phyloP scores from a whole-genome alignment of 192 early-diverging fungal species.

The Backusella westeae region DNA sequence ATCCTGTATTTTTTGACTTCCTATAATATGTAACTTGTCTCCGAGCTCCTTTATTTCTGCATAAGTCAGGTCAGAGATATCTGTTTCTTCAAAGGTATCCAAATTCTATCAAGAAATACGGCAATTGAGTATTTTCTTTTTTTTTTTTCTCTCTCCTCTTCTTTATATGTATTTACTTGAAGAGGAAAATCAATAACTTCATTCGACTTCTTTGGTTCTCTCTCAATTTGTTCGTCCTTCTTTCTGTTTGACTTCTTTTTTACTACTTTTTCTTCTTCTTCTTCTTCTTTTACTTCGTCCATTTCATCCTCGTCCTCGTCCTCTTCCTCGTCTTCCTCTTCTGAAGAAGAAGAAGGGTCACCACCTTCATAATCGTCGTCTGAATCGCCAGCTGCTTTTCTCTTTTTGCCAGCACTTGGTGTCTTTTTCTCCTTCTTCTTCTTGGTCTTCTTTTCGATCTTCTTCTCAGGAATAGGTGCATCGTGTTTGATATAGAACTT shows the following conservation, averaged over 20 bases:
- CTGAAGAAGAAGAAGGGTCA: not conserved
- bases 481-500: not conserved
- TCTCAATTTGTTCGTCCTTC: not conserved
- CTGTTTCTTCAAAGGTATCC: not conserved
- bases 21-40: not conserved
- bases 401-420: not conserved
- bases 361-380: not conserved
- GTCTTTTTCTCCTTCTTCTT: not conserved
- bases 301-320: not conserved
- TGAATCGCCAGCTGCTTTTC: not conserved
- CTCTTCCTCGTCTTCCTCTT: not conserved
- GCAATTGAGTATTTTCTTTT: not conserved
- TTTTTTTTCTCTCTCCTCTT: not conserved
- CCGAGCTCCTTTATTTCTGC: slow-evolving; percentile 6
- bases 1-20: slow-evolving; percentile 9
- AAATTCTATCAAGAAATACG: not conserved
- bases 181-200: not conserved
- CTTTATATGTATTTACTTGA: not conserved
- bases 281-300: not conserved
- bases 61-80: not conserved
- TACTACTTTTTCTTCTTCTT: not conserved
- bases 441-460: not conserved
- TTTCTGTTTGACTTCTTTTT: not conserved
- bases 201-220: not conserved
- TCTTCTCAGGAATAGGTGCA: not conserved